Conservation (phyloP, 2,329 filamentous ascomycete species). For the Xylaria sp. region DNA sequence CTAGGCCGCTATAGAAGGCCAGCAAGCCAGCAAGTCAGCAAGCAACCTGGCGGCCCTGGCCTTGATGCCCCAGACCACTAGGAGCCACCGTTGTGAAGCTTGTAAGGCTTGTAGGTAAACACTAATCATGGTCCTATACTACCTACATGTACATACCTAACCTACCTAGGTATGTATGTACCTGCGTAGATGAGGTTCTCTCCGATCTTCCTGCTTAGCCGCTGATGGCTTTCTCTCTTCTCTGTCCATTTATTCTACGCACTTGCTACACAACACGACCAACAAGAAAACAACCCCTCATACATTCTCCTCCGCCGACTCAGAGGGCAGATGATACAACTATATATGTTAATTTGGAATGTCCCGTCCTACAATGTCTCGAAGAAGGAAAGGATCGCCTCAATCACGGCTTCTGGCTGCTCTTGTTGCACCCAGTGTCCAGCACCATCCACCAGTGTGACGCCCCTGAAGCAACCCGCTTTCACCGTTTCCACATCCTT, state of each 20-base stretch:
- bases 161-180: neutral
- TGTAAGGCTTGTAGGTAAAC: neutral
- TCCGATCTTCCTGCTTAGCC: no score
- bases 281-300: neutral
- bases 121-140: neutral
- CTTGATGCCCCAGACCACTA: neutral
- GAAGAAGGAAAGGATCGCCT: constrained; percentile 45
- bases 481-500: constrained; percentile 62
- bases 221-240: no score
- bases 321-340: neutral
- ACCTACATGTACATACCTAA: no score
- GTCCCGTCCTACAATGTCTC: constrained; percentile 36
- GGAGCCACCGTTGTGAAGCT: neutral
- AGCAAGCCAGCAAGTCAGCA: neutral
- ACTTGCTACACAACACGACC: neutral
- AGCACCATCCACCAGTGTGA: constrained; percentile 66
- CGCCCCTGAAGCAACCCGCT: constrained; percentile 60
- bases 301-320: no score
- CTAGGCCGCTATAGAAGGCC: neutral
- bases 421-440: constrained; percentile 80
- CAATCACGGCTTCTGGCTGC: constrained; percentile 63
- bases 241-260: no score
- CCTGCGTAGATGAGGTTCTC: no score
- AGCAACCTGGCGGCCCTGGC: neutral
- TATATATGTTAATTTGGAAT: no score